phyloP scores from a whole-genome alignment of 2,329 filamentous ascomycete species.

The Periconia sp. region DNA sequence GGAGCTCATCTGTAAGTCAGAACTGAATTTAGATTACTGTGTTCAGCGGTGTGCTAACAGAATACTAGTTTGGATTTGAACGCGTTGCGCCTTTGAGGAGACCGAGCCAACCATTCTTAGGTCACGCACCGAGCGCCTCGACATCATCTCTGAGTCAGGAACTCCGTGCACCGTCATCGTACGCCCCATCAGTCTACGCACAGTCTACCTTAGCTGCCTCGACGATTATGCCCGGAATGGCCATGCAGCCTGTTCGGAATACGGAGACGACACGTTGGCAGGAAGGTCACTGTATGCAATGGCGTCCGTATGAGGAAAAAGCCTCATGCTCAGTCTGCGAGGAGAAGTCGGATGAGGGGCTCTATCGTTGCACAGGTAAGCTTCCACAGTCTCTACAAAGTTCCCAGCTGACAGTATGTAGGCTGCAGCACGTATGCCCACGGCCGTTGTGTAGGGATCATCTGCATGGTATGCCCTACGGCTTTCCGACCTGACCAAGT shows the following conservation, averaged over 20 bases:
- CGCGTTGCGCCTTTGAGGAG: slow-evolving; percentile 70
- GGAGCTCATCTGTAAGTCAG: slow-evolving; percentile 76
- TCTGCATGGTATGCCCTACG: slow-evolving; percentile 69
- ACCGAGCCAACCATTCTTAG: slow-evolving; percentile 70
- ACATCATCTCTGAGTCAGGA: slow-evolving; percentile 67
- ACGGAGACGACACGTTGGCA: slow-evolving; percentile 83
- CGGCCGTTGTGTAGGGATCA: slow-evolving; percentile 63
- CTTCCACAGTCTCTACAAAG: too few relatives aligned
- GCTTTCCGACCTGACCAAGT: slow-evolving; percentile 72
- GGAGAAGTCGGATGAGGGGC: slow-evolving; percentile 74
- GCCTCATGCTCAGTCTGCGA: slow-evolving; percentile 76
- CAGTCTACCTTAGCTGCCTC: slow-evolving; percentile 85
- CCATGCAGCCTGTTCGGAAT: slow-evolving; percentile 78
- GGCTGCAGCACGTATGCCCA: slow-evolving; percentile 66
- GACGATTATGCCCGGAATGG: slow-evolving; percentile 85
- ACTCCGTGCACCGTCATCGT: slow-evolving; percentile 58
- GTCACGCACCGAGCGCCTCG: slow-evolving; percentile 67
- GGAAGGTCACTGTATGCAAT: slow-evolving; percentile 81
- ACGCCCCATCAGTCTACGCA: slow-evolving; percentile 83
- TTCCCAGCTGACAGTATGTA: slow-evolving; percentile 34
- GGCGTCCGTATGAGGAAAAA: slow-evolving; percentile 63
- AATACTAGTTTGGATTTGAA: slow-evolving; percentile 72
- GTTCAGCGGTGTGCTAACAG: too few relatives aligned
- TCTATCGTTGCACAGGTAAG: slow-evolving; percentile 72
- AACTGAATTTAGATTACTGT: too few relatives aligned